phyloP scores from a whole-genome alignment of 2,329 filamentous ascomycete species.

The Metarhizium album region DNA sequence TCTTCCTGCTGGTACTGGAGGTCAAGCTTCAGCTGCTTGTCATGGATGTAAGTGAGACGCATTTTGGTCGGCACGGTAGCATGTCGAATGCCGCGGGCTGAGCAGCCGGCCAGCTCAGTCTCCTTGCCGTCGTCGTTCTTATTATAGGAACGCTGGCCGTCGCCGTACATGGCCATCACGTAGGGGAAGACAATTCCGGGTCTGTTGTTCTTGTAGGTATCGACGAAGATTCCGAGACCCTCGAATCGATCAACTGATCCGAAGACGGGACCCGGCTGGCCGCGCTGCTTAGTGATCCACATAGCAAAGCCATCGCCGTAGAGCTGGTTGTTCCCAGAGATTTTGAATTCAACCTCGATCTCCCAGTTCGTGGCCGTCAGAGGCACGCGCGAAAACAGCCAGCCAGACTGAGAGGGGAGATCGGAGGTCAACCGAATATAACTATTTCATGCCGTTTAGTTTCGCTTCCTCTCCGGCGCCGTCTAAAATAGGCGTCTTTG shows the following conservation, averaged over 20 bases:
- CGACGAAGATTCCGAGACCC: constrained; percentile 88
- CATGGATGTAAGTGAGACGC: constrained; percentile 89
- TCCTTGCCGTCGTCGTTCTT: constrained; percentile 90
- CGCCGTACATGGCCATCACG: constrained; percentile 96
- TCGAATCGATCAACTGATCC: constrained; percentile 83
- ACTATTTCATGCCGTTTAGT: constrained; percentile 32
- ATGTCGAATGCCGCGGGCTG: constrained; percentile 81
- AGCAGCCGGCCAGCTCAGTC: constrained; percentile 89
- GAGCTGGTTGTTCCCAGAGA: constrained; percentile 78
- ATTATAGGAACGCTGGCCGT: constrained; percentile 82
- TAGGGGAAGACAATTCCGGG: constrained; percentile 94
- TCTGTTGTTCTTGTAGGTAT: constrained; percentile 99
- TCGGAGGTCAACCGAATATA: constrained; percentile 91
- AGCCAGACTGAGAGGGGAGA: constrained; percentile 80
- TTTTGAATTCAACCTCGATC: constrained; percentile 91
- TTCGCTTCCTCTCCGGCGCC: not conserved
- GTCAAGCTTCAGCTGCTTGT: constrained; percentile 82
- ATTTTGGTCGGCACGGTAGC: constrained; percentile 72
- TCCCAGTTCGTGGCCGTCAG: constrained; percentile 98
- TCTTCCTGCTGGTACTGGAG: constrained; percentile 88
- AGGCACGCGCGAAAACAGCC: constrained; percentile 88
- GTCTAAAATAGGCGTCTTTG: not conserved
- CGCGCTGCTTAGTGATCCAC: constrained; percentile 95
- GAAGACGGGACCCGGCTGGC: constrained; percentile 71
- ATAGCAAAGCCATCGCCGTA: constrained; percentile 96